These are phyloP conservation scores for Tillandsia leiboldiana DNA, from an alignment of 176 grass and related monocot genomes.

Conservation along the genomic window DNA sequence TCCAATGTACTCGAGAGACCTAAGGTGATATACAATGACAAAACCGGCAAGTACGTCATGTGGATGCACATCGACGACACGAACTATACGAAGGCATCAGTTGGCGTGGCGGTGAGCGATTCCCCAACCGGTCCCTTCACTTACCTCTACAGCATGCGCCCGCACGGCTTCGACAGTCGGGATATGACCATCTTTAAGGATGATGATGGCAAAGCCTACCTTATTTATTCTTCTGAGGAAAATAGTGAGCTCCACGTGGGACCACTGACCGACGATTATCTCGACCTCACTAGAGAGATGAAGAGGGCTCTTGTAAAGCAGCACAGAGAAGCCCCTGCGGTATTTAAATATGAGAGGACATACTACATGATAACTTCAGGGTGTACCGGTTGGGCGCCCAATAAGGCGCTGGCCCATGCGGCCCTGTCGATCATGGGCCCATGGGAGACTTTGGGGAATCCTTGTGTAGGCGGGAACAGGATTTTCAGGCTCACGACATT, in stretches of 20 bases:
- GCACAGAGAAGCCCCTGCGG: constrained; percentile 69
- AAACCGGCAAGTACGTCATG: constrained; percentile 73
- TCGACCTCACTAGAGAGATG: constrained; percentile 50
- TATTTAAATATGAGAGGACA: constrained; percentile 73
- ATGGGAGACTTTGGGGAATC: constrained; percentile 85
- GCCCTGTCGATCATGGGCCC: constrained; percentile 74
- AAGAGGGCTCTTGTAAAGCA: constrained; percentile 52
- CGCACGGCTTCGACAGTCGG: constrained; percentile 77
- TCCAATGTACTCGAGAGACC: constrained; percentile 96
- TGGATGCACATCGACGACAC: constrained; percentile 97
- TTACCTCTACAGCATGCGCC: constrained; percentile 78
- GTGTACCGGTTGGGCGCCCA: constrained; percentile 86
- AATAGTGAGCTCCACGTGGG: constrained; percentile 89
- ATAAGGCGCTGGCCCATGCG: constrained; percentile 68
- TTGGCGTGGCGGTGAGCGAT: constrained; percentile 60
- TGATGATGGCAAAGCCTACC: constrained; percentile 78
- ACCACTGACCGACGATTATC: constrained; percentile 71
- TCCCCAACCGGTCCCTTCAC: constrained; percentile 67
- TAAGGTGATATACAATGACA: constrained; percentile 92
- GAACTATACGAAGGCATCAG: constrained; percentile 86
- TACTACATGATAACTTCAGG: constrained; percentile 99
- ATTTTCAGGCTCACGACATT: constrained; percentile 73
- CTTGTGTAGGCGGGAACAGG: constrained; percentile 73
- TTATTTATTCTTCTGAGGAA: constrained; percentile 89
- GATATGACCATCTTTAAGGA: constrained; percentile 98